Evolutionary conservation across 495 filamentous ascomycete species (phyloP), one percentile per base, ranked within the genome.

Genomic region (Neurospora sp.): DNA sequence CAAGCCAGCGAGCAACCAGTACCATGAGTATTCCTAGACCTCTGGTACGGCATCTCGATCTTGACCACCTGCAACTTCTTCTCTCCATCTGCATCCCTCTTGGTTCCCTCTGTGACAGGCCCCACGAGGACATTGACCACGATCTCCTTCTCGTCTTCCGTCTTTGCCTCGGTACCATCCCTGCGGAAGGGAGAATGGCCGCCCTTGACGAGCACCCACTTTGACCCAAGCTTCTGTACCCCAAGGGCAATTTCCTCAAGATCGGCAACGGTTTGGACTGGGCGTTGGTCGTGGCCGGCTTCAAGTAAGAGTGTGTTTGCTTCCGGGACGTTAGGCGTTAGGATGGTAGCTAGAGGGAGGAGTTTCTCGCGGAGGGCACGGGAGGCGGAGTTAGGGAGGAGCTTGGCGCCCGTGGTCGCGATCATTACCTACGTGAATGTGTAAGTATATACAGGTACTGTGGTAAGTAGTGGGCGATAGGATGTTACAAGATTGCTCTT

Each of bases 1-100:
- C 91, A 97, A 70, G 96, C 96, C 71, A 99, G 88, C 16, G 94
- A 96, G 77, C 96, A 99, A 22, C 96, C 96, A 8, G 96, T 99
- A 3, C 96, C 96, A 81, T 99, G 96, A 3, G 96, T 99, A 74
- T 96, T 94, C 73, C 85, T 91, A 6, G 91, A 91, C 3, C 86
- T 79, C 31, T 91, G 81, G 77, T 90, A 97, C 3, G 84, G 85
- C 10, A 86, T 91, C 80, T 94, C 88, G 53, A 96, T 86, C 37
- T 89, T 81, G 1, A 87, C 40, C 68, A 76, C 48, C 14, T 61
- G 53, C 38, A 75, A 72, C 70, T 72, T 70, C 44, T 72, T 41
- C n/a, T 38, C 72, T 3, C 27, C 40, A 20, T 40, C 68, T 37
- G 44, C 73, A 3, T 59, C 70, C 8, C 27, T 31, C 14, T 66